Evolutionary conservation across 139 green algal genomes (phyloP), one percentile per base, ranked within the genome.

Genomic region (Picochlorum sp.): DNA sequence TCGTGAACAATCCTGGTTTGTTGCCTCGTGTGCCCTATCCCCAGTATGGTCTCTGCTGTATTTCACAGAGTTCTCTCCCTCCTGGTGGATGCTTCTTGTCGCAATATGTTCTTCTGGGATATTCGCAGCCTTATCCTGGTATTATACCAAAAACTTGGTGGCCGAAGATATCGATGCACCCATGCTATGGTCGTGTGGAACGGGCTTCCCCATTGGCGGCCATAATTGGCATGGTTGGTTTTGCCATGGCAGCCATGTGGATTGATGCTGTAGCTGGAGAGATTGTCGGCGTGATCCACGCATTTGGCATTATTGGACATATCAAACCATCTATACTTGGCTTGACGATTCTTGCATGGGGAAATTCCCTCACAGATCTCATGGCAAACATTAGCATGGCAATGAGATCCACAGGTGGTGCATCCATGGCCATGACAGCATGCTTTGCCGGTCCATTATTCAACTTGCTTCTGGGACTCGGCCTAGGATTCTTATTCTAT

Each of bases 401-500:
- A 6, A 77, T 68, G 13, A 67, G n/a, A 44, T 47, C 62, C 20
- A 69, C n/a, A 2, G 67, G 56, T 20, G 50, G 79, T 26, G 67
- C 64, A 8, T 83, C 74, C 56, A 96, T 92, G 68, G 90, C 90
- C 0, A 84, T 96, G 28, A 95, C 90, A 3, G 90, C 89, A 3
- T 96, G 90, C 75, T 96, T 90, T 67, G 90, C 88, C 18, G 88
- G 83, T 10, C 90, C 90, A 4, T 66, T 96, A 21, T 95, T 95
- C 79, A 97, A 94, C 74, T 83, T 96, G 67, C 74, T 97, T 13
- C 60, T 91, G n/a, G 83, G 67, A 13, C 57, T 83, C 14, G 64
- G 67, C n/a, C 16, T 71, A 34, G 67, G 76, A 37, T 73, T 76
- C 23, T 66, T 34, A 38, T 7, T 54, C 10, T 16, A 50, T 24